Conservation (phyloP, 805 yeast species). For the Saccharomycopsis malanga region DNA sequence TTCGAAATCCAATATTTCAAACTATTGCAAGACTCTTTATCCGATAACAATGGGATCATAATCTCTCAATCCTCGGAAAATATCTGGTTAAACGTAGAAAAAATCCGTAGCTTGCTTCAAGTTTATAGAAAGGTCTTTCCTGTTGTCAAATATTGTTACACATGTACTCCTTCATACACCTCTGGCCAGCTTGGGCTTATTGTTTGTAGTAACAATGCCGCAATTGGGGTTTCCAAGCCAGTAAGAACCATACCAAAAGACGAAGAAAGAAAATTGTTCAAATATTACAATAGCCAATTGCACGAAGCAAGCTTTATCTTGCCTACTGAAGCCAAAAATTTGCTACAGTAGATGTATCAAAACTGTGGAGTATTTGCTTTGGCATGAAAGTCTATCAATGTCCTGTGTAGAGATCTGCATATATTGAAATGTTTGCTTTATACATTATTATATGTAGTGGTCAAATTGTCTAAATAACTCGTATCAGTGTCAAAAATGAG, state of each 20-base stretch:
- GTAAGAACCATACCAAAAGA: constrained; percentile 37
- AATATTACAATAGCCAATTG: constrained; percentile 58
- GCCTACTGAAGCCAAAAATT: constrained; percentile 67
- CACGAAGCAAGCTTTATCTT: constrained; percentile 70
- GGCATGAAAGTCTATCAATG: no score
- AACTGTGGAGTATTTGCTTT: no score
- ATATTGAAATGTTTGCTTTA: no score
- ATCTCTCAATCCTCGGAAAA: constrained; percentile 76
- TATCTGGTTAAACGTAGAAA: constrained; percentile 62
- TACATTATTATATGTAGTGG: no score
- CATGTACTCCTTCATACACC: constrained; percentile 83
- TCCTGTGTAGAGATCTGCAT: no score
- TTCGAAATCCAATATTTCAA: constrained; percentile 74
- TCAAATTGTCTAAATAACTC: no score
- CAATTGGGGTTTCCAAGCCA: constrained; percentile 44
- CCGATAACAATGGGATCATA: constrained; percentile 57
- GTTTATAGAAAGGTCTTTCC: constrained; percentile 52
- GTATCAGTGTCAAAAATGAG: no score
- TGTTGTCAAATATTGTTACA: constrained; percentile 59
- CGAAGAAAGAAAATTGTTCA: constrained; percentile 44
- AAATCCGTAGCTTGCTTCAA: constrained; percentile 40
- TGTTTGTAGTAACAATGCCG: constrained; percentile 55
- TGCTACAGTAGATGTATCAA: background rate
- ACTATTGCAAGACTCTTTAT: constrained; percentile 56
- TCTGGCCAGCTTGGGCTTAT: constrained; percentile 82